Base-by-base conservation (phyloP, 1,284 basidiomycete genomes). In the Pterulicium gracile region DNA sequence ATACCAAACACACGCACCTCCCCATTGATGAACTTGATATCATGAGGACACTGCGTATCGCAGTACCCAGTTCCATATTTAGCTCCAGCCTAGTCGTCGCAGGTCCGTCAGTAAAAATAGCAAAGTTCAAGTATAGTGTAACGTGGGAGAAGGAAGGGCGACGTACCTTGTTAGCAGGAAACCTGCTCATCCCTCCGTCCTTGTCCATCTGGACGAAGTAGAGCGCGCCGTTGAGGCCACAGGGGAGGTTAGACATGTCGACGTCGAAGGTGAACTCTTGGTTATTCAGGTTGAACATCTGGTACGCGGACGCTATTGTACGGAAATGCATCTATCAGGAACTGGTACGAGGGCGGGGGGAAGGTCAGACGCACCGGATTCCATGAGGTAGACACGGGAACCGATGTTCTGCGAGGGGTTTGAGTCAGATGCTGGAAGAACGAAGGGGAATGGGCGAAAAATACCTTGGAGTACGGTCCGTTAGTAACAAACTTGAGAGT, bases 11-110 rank as follows among this genome's bases (percentile, higher is more conserved):
- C 42, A 51, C 55, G 43, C 48, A 65, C 68, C 61, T 56, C 56
- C 52, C 71, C 72, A 56, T 70, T 63, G 55, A 74, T 74, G 61
- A 72, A 74, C 59, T 75, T 75, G 58, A 74, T 60, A 52, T 73
- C 72, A 17, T 61, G 61, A n/a, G 68, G 67, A 56, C 69, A 70
- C 55, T 70, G 67, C 3, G 68, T 60, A 53, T 75, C 71, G 54
- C 72, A 74, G 61, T 73, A 73, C n/a, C 72, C 72, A 36, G 72
- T 73, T 45, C 72, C 72, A 59, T 70, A 75, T 58, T 69, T 66
- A 49, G 73, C 70, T 48, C 72, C 72, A 27, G 72, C 71, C 59
- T 68, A 72, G 61, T 70, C 27, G 10, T 10, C 10, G 7, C 27
- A 7, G n/a, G 27, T 10, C 7, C 7, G 7, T n/a, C 7, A n/a